These are phyloP conservation scores for Excoecaria cochinchinensis DNA, from an alignment of 345 rosid genomes.

Conservation along the genomic window DNA sequence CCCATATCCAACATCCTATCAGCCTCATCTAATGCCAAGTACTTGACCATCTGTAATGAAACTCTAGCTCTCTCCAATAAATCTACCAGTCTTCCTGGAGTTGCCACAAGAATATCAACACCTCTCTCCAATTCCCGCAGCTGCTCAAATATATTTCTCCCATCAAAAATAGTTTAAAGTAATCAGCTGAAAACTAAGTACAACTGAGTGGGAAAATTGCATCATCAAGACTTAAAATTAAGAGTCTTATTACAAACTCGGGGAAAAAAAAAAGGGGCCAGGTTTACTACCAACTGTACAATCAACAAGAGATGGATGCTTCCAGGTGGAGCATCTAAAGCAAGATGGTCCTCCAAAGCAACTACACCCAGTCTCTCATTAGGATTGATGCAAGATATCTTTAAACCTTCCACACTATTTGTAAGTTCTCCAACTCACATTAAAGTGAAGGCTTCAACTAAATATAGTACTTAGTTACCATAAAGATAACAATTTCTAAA, in stretches of 20 bases:
- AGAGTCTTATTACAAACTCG: not conserved
- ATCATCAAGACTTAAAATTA: not conserved
- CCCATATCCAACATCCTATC: conserved; percentile 99
- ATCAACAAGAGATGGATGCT: not conserved
- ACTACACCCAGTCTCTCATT: not conserved
- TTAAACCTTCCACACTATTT: not conserved
- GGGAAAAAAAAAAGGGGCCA: not conserved
- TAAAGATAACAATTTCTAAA: not conserved
- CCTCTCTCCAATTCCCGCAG: conserved; percentile 93
- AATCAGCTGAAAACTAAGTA: conserved; percentile 1
- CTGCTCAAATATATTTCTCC: conserved; percentile 43
- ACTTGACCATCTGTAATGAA: conserved; percentile 85
- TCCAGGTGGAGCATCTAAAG: not conserved
- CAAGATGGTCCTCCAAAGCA: not conserved
- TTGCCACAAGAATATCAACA: conserved; percentile 97
- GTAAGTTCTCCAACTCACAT: not conserved
- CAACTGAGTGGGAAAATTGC: not conserved
- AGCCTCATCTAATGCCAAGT: conserved; percentile 93
- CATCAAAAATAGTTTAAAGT: conserved; percentile 1
- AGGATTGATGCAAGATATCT: not conserved
- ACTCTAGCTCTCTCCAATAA: conserved; percentile 95
- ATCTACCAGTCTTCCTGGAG: conserved; percentile 97
- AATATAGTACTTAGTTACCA: not conserved
- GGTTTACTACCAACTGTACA: not conserved
- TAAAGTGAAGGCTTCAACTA: not conserved